phyloP scores from a whole-genome alignment of 1,284 basidiomycete genomes.

The Fomitopsis palustris region DNA sequence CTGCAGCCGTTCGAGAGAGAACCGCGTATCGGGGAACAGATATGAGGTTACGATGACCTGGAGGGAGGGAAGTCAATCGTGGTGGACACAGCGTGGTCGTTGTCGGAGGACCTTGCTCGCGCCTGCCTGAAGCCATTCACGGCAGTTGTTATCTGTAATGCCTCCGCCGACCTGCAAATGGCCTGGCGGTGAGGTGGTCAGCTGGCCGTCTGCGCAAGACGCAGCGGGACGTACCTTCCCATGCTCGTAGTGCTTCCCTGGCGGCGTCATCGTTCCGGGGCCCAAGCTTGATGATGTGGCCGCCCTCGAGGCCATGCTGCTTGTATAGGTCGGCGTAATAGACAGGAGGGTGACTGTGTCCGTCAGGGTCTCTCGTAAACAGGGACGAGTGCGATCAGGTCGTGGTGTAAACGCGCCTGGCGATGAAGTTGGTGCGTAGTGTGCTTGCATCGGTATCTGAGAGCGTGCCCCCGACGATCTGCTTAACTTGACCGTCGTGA shows the following conservation, averaged over 20 bases:
- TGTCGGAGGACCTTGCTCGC: slow-evolving; percentile 76
- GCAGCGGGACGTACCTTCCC: slow-evolving; percentile 58
- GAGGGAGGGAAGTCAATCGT: neutral
- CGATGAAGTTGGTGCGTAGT: slow-evolving; percentile 91
- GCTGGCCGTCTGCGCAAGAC: neutral
- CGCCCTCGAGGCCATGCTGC: slow-evolving; percentile 69
- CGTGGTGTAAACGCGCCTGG: slow-evolving; percentile 55
- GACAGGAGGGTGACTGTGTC: slow-evolving; percentile 71
- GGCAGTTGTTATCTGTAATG: slow-evolving; percentile 80
- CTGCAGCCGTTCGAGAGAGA: slow-evolving; percentile 73
- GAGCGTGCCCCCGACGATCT: slow-evolving; percentile 96
- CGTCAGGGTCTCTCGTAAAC: neutral
- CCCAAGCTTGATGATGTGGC: slow-evolving; percentile 97
- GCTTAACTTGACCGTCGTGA: slow-evolving; percentile 93
- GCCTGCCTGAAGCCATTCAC: slow-evolving; percentile 83
- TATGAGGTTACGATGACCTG: slow-evolving; percentile 97
- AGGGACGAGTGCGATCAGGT: slow-evolving; percentile 4
- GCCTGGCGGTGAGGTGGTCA: slow-evolving; percentile 31
- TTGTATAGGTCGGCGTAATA: slow-evolving; percentile 85
- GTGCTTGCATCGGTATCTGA: slow-evolving; percentile 58
- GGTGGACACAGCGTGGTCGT: neutral
- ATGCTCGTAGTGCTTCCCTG: slow-evolving; percentile 74
- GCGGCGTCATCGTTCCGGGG: slow-evolving; percentile 88
- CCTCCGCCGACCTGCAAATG: slow-evolving; percentile 94
- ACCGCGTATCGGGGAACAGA: slow-evolving; percentile 83